Percentiles rank a stretch among this genome's conserved stretches.
Evolutionary conservation across 352 stramenopile species (phyloP).

Genomic region (Globisporangium lucens): DNA sequence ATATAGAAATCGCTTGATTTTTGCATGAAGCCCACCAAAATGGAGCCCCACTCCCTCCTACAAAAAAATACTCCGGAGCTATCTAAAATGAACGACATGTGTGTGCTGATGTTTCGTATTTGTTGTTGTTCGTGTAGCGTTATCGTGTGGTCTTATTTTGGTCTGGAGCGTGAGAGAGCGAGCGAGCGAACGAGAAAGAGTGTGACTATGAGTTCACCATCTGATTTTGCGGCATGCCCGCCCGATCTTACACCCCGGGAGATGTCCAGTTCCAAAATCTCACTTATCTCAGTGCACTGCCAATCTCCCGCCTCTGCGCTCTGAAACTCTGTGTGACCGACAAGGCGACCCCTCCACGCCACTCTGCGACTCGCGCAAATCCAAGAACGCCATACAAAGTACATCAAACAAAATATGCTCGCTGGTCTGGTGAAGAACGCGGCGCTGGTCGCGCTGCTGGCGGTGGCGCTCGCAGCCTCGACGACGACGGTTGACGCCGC

Average conservation of each 20-base stretch:
- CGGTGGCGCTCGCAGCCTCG: conserved; percentile 13
- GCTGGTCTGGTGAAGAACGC: conserved; percentile 26
- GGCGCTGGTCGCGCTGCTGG: conserved; percentile 22
- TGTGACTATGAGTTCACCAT: background rate
- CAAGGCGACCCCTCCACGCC: background rate
- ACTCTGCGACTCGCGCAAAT: conserved; percentile 12
- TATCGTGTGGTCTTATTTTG: background rate
- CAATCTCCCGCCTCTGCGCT: background rate
- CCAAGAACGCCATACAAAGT: background rate
- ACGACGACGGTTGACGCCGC: conserved; percentile 13
- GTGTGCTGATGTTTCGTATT: background rate
- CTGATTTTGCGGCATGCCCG: conserved; percentile 2
- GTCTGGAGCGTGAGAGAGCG: background rate
- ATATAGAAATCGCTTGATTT: background rate
- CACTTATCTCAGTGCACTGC: conserved; percentile 1
- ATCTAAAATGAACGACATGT: background rate
- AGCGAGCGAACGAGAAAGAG: background rate
- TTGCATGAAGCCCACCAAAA: background rate
- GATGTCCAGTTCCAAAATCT: background rate
- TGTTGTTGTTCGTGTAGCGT: background rate
- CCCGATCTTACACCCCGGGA: background rate
- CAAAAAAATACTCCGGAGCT: background rate
- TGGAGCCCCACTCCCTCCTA: background rate
- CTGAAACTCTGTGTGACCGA: background rate
- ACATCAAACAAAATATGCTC: conserved; percentile 10